phyloP scores from a whole-genome alignment of 305 asterid genomes.

The Fraxinus sp. region DNA sequence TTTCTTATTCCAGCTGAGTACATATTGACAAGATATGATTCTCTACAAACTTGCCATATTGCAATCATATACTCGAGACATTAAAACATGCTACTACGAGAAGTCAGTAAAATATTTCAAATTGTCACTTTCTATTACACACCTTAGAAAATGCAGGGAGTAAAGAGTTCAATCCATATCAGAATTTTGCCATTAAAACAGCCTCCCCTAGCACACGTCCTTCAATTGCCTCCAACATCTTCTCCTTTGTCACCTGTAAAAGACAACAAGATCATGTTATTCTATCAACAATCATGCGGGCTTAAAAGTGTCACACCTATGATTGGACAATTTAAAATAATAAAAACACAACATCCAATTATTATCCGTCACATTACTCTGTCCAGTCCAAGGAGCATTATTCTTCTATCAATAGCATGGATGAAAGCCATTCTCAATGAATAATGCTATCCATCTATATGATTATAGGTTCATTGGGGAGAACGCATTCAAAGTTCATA shows the following conservation, averaged over 20 bases:
- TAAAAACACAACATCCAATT: too few species aligned
- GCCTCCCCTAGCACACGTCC: constrained; percentile 84
- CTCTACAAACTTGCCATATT: background rate
- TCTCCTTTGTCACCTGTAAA: constrained; percentile 72
- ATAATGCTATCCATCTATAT: too few species aligned
- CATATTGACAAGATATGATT: too few species aligned
- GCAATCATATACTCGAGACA: background rate
- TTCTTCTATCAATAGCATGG: background rate
- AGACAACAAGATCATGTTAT: background rate
- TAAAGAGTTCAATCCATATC: background rate
- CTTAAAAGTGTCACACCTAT: too few species aligned
- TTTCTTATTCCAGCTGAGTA: too few species aligned
- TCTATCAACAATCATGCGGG: background rate
- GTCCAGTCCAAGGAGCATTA: too few species aligned
- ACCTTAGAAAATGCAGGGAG: background rate
- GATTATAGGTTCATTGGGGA: too few species aligned
- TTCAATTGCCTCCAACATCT: constrained; percentile 61
- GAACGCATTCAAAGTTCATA: too few species aligned
- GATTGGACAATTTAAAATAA: too few species aligned
- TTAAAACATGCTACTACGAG: background rate
- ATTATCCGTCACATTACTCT: too few species aligned
- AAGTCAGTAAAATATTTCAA: background rate
- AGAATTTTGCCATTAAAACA: constrained; percentile 45
- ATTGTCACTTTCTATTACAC: background rate
- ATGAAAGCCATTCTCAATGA: background rate